These are phyloP conservation scores for Lathyrus oleraceus DNA, from an alignment of 306 rosid species.

Conservation along the genomic window DNA sequence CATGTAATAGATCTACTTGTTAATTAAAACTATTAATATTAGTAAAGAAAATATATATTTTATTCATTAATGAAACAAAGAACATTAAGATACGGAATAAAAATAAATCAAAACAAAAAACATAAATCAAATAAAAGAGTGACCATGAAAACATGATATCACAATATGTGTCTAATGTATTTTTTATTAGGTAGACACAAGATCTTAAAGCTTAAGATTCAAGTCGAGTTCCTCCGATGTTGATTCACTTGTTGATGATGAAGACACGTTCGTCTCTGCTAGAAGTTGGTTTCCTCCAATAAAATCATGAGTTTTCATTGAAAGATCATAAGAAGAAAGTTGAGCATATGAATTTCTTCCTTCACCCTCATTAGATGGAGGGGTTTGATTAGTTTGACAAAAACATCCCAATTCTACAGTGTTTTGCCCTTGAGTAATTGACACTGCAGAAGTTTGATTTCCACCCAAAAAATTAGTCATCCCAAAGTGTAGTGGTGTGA, in stretches of 20 bases:
- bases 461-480: background rate
- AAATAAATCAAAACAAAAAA: background rate
- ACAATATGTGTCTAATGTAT: background rate
- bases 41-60: background rate
- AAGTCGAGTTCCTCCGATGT: background rate
- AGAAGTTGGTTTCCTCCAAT: background rate
- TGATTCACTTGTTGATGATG: background rate
- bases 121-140: background rate
- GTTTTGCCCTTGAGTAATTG: background rate
- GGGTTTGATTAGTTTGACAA: background rate
- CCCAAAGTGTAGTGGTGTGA: background rate
- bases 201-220: background rate
- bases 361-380: background rate
- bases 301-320: background rate
- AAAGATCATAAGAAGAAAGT: background rate
- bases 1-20: background rate
- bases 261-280: background rate
- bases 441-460: background rate
- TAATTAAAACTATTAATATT: too few relatives aligned
- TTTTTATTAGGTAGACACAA: background rate
- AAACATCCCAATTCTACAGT: background rate
- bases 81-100: background rate
- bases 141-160: background rate
- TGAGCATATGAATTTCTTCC: background rate
- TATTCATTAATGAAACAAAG: background rate